phyloP scores from a whole-genome alignment of 768 basidiomycete species.

The Boletus pseudo-olivaceus region DNA sequence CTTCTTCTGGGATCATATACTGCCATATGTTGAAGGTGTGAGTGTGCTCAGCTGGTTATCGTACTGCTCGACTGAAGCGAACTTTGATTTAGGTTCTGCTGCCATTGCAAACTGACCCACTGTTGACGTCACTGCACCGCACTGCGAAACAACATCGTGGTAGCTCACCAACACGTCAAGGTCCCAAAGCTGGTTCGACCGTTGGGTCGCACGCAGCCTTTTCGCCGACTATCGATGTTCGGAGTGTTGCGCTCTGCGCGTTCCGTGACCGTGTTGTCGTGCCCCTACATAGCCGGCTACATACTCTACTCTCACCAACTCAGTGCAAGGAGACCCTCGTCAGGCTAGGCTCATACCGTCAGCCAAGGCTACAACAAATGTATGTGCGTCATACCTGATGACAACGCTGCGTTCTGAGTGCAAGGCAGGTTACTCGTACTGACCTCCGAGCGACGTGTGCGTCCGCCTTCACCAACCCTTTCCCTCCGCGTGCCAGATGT shows the following conservation, averaged over 20 bases:
- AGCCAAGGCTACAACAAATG: constrained; percentile 81
- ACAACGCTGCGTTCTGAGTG: constrained; percentile 2
- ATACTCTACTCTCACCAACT: constrained; percentile 50
- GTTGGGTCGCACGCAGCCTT: constrained; percentile 28
- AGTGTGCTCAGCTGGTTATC: constrained; percentile 24
- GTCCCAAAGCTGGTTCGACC: constrained; percentile 37
- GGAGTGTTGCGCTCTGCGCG: constrained; percentile 71
- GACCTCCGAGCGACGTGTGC: constrained; percentile 60
- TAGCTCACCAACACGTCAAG: constrained; percentile 51
- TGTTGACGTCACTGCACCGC: constrained; percentile 68
- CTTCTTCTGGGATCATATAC: constrained; percentile 89
- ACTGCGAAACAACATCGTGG: constrained; percentile 52
- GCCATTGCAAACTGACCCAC: constrained; percentile 58
- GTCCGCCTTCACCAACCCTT: constrained; percentile 56
- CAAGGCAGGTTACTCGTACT: constrained; percentile 65
- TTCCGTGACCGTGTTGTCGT: constrained; percentile 80
- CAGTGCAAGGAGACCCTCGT: constrained; percentile 55
- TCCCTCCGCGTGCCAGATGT: constrained; percentile 49
- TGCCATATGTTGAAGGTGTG: constrained; percentile 87
- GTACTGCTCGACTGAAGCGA: constrained; percentile 8
- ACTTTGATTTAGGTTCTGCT: constrained; percentile 48
- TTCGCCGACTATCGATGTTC: constrained; percentile 68
- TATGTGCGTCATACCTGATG: constrained; percentile 31
- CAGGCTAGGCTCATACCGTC: constrained; percentile 54
- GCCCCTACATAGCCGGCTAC: constrained; percentile 55